Evolutionary conservation across 2,329 filamentous ascomycete species (phyloP).

Genomic region (Aspergillus udagawae): DNA sequence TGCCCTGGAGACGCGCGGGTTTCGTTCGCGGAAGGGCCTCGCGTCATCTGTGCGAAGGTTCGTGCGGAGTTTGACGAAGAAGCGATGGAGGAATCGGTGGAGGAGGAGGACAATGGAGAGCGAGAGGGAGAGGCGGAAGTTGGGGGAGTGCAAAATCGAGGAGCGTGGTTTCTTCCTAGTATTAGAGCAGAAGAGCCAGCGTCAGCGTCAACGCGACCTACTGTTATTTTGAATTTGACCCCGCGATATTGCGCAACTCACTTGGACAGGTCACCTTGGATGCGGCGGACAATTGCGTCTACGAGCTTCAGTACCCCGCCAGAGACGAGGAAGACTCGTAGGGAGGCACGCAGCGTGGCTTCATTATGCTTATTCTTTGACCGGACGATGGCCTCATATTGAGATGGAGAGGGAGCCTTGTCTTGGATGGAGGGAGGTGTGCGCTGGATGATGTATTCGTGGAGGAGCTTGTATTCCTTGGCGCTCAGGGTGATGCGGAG

Average conservation of each 20-base stretch:
- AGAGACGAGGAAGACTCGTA: slow-evolving; percentile 66
- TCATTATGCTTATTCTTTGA: slow-evolving; percentile 64
- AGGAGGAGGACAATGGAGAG: slow-evolving; percentile 81
- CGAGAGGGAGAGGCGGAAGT: slow-evolving; percentile 74
- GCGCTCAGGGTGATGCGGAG: slow-evolving; percentile 80
- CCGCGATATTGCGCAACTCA: slow-evolving; percentile 10
- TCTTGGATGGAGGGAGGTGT: slow-evolving; percentile 57
- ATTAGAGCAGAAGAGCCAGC: background rate
- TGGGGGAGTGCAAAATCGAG: slow-evolving; percentile 54
- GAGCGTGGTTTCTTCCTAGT: slow-evolving; percentile 34
- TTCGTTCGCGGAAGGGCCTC: slow-evolving; percentile 73
- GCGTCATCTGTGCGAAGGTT: slow-evolving; percentile 79
- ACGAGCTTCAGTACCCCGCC: slow-evolving; percentile 61
- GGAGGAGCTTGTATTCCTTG: slow-evolving; percentile 79
- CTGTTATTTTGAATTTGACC: background rate
- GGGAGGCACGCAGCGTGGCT: slow-evolving; percentile 64
- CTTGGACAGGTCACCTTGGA: slow-evolving; percentile 20
- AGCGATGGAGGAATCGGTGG: slow-evolving; percentile 84
- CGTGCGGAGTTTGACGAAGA: slow-evolving; percentile 73
- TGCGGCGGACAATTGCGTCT: slow-evolving; percentile 44
- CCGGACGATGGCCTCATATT: slow-evolving; percentile 50
- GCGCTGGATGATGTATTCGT: slow-evolving; percentile 76
- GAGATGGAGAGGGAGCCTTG: slow-evolving; percentile 47
- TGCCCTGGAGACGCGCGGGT: slow-evolving; percentile 68
- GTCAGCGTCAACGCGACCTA: background rate